phyloP scores from a whole-genome alignment of 257 asterid genomes.

The Solanum etuberosum region DNA sequence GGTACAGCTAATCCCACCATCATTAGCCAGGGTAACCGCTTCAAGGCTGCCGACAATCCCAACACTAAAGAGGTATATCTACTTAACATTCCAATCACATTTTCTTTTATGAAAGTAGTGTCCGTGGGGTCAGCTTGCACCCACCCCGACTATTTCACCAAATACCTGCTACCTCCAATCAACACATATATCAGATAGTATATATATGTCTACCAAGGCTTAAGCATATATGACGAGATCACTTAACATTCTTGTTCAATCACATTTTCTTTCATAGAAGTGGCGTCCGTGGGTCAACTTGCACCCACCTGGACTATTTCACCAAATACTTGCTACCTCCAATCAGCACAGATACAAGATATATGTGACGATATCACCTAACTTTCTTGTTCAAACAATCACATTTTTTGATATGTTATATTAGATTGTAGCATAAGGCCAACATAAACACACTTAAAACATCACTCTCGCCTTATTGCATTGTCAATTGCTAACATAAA shows the following conservation, averaged over 20 bases:
- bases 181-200: not conserved
- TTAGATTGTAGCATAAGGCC: not conserved
- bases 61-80: conserved; percentile 52
- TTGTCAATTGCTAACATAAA: not conserved
- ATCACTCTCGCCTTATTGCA: not conserved
- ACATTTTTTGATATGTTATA: not conserved
- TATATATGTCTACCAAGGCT: not conserved
- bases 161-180: not conserved
- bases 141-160: not conserved
- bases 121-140: not conserved
- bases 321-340: not conserved
- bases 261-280: not conserved
- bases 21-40: conserved; percentile 82
- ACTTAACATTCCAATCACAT: not conserved
- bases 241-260: not conserved
- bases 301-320: not conserved
- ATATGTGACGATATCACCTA: not conserved
- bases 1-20: conserved; percentile 74
- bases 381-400: not conserved
- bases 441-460: not conserved
- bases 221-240: not conserved
- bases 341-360: not conserved
- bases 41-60: conserved; percentile 40
- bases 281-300: not conserved
- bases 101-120: not conserved